A percentile compares a stretch with the other conserved stretches of the same genome.
These are phyloP conservation scores for Puccinia novopanici DNA, from an alignment of 1,284 basidiomycete species.

Conservation along the genomic window DNA sequence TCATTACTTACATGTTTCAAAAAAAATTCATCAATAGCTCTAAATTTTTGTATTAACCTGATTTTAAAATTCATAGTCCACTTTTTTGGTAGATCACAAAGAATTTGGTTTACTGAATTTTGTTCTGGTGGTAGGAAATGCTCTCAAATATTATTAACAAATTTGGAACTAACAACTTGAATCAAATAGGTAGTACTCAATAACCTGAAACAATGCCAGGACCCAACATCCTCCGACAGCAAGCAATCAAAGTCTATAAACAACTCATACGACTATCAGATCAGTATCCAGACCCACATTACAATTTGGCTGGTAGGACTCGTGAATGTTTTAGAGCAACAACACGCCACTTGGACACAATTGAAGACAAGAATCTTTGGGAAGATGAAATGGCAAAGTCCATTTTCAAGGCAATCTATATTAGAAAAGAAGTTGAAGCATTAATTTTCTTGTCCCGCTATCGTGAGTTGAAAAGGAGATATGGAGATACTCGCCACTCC, in stretches of 20 bases:
- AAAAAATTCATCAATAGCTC: too few species aligned
- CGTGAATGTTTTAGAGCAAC: constrained; percentile 44
- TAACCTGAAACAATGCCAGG: background rate
- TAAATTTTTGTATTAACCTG: too few species aligned
- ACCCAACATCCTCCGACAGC: constrained; percentile 9
- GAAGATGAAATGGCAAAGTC: constrained; percentile 48
- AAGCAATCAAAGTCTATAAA: constrained; percentile 44
- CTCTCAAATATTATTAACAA: too few species aligned
- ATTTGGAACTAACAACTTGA: too few species aligned
- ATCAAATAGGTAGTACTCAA: too few species aligned
- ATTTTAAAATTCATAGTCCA: too few species aligned
- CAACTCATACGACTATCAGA: constrained; percentile 30
- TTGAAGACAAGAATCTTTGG: background rate
- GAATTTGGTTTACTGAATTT: too few species aligned
- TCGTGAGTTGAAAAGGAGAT: constrained; percentile 46
- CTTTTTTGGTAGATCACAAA: too few species aligned
- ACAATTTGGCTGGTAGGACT: constrained; percentile 25
- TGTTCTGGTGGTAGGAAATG: too few species aligned
- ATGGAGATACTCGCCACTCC: constrained; percentile 47
- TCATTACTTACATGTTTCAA: too few species aligned
- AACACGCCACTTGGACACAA: background rate
- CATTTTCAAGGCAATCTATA: constrained; percentile 42
- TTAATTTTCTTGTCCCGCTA: constrained; percentile 45
- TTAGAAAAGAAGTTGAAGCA: constrained; percentile 47
- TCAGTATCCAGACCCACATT: constrained; percentile 40